These are phyloP conservation scores for Pisolithus marmoratus DNA, from an alignment of 768 basidiomycete genomes.

Conservation along the genomic window DNA sequence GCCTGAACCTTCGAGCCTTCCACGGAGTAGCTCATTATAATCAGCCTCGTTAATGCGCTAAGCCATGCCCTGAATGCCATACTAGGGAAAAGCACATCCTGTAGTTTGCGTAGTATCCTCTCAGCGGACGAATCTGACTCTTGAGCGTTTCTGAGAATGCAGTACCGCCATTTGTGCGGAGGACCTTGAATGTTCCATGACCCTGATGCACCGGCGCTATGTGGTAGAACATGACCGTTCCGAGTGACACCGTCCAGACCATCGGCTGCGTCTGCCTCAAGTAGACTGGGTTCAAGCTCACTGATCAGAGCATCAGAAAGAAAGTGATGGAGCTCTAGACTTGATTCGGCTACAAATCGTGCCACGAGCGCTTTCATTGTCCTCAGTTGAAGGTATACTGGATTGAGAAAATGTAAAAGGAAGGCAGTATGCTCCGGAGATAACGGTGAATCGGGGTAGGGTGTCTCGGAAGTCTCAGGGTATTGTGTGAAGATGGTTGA, in stretches of 20 bases:
- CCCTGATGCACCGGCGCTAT: slow-evolving; percentile 53
- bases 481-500: slow-evolving; percentile 56
- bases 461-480: slow-evolving; percentile 40
- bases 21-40: slow-evolving; percentile 66
- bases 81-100: slow-evolving; percentile 74
- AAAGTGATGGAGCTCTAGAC: slow-evolving; percentile 85
- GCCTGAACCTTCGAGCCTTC: slow-evolving; percentile 86
- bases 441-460: slow-evolving; percentile 47
- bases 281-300: slow-evolving; percentile 59
- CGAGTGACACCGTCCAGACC: slow-evolving; percentile 51
- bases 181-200: slow-evolving; percentile 79
- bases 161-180: slow-evolving; percentile 93
- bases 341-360: slow-evolving; percentile 83
- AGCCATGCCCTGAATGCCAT: slow-evolving; percentile 91
- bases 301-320: slow-evolving; percentile 63
- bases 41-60: slow-evolving; percentile 58
- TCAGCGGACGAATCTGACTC: slow-evolving; percentile 8
- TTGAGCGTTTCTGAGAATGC: slow-evolving; percentile 39
- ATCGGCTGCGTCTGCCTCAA: slow-evolving; percentile 58
- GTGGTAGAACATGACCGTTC: slow-evolving; percentile 52
- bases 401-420: slow-evolving; percentile 82
- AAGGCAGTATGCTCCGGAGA: slow-evolving; percentile 58
- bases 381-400: slow-evolving; percentile 79
- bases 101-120: slow-evolving; percentile 36
- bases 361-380: slow-evolving; percentile 75